Evolutionary conservation across 495 filamentous ascomycete species (phyloP).

Genomic region (Melanomma pulvis-pyrius): DNA sequence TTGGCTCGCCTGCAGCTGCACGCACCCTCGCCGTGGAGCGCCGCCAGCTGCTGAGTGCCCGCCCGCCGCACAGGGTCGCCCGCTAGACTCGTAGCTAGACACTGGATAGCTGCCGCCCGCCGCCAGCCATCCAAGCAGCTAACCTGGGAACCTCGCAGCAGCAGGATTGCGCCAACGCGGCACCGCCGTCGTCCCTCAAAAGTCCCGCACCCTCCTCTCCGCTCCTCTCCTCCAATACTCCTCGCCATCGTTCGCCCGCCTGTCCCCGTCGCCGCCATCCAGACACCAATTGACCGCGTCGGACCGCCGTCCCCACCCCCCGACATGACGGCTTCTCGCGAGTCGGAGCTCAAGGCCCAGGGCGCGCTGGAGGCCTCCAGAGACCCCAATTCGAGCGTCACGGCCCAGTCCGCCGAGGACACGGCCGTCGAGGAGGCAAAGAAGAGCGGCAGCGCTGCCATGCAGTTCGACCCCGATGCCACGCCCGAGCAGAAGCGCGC

Average conservation of each 20-base stretch:
- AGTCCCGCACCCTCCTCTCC: not conserved
- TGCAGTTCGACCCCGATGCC: conserved; percentile 85
- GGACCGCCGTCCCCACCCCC: not conserved
- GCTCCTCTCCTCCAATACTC: not conserved
- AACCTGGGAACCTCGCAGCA: not conserved
- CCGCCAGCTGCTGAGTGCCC: too few species aligned
- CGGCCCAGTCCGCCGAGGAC: conserved; percentile 69
- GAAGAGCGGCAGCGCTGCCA: conserved; percentile 75
- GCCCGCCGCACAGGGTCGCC: too few species aligned
- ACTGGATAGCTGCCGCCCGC: conserved; percentile 1
- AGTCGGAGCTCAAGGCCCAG: conserved; percentile 74
- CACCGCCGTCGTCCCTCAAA: not conserved
- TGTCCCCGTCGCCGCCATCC: not conserved
- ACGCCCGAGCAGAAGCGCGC: conserved; percentile 80
- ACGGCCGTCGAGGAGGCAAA: conserved; percentile 73
- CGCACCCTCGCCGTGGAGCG: too few species aligned
- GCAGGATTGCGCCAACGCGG: not conserved
- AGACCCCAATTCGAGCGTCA: conserved; percentile 68
- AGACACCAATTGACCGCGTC: conserved; percentile 3
- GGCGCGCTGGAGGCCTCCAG: conserved; percentile 71
- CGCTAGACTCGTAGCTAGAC: too few species aligned
- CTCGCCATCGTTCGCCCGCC: not conserved
- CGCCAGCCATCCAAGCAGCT: not conserved
- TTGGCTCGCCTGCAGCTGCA: too few species aligned
- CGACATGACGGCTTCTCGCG: conserved; percentile 25